Base-by-base conservation (phyloP, 352 stramenopile species). In the Globisporangium irregulare region DNA sequence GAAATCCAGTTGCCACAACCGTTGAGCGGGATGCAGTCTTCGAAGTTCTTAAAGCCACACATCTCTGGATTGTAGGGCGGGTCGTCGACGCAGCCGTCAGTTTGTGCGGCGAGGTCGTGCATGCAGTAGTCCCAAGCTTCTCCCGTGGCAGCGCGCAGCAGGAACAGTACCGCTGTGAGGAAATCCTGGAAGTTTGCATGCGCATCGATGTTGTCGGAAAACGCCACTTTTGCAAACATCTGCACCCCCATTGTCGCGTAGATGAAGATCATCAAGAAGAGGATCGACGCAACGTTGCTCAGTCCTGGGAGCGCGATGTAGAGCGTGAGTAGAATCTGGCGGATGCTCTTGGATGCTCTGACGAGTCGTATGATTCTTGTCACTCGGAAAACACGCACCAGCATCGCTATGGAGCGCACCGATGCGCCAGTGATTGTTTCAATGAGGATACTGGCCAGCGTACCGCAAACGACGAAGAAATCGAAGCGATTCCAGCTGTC, bases 51-150 rank as follows among this genome's bases (percentile, higher is more conserved):
- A 58, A 93, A 95, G 0, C 84, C 87, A 51, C 90, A 97, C 78
- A 94, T 84, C 9, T 36, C 74, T 18, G 68, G 51, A 55, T 96
- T 69, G 67, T 91, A 81, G 60, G 78, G 71, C 0, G 77, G 83
- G 64, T 92, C 78, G 43, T 96, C 86, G 0, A 85, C 70, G 61
- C 93, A 95, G 15, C 76, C 74, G 41, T 58, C 60, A 1, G 61
- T 36, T 7, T 50, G 75, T 6, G 72, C 71, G 0, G 80, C 82
- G 20, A 97, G 67, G 59, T 95, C 88, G 68, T 97, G 87, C 92
- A 98, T 98, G 59, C 92, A 96, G n/a, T 79, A 82, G 70, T 98
- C 91, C 94, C 94, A 98, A 7, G 88, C 91, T 74, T 98, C 94
- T 20, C 95, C 95, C 2, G 94, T 98, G 18, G 93, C 86, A 59